Evolutionary conservation across 2,329 filamentous ascomycete species (phyloP), one percentile per base, ranked within the genome.

Genomic region (Phyllosticta capitalensis): DNA sequence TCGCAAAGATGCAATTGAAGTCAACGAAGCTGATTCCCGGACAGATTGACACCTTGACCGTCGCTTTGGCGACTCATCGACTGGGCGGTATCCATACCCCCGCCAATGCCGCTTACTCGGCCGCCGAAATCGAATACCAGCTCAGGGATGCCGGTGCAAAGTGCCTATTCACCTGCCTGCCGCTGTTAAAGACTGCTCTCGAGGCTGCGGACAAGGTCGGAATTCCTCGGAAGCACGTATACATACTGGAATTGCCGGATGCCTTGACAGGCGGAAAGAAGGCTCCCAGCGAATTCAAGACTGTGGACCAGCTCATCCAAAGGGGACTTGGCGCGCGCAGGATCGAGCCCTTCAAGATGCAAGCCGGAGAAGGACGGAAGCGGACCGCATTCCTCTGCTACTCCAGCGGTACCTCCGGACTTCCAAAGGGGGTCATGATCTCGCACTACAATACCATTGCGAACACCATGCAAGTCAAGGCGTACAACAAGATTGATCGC

Each of bases 391-490:
- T 88, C 68, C 77, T 95, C 52, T 91, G 87, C 74, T 92, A 90
- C 70, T 90, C 87, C 0, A 89, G 85, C 69, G 89, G 89, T 20
- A 92, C 89, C 1, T 91, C 88, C 10, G 89, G 89, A 2, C 74
- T 92, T 45, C 89, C 89, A 83, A 90, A 91, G 86, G 89, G 88
- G 52, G 89, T 92, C 57, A 90, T 89, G 85, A 88, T 92, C 61
- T 88, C 87, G 3, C 89, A 92, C 69, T 75, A 76, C 45, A 92
- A 92, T 64, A 85, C 92, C 51, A 92, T 92, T 54, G 82, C 88
- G 56, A 92, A 92, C 67, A 81, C 84, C 0, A 67, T 90, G 53
- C 88, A 91, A 69, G 78, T 85, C 58, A 68, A 67, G 6, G 68
- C 78, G 0, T 84, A 73, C 62, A 83, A 86, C 51, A 69, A 73